These are phyloP conservation scores for Lipomyces orientalis DNA, from an alignment of 805 yeast genomes.

Conservation along the genomic window DNA sequence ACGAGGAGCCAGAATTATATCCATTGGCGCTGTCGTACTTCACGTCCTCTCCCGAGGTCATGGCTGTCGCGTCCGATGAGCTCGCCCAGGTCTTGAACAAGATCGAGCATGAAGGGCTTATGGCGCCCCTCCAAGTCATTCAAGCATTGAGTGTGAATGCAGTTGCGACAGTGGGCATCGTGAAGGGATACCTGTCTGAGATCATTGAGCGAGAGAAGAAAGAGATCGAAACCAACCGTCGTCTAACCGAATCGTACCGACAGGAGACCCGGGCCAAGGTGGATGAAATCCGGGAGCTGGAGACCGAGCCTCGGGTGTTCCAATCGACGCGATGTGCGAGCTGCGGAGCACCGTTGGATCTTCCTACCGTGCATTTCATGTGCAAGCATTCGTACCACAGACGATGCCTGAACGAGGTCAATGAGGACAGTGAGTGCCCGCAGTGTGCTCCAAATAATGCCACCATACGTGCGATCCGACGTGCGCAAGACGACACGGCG, in stretches of 20 bases:
- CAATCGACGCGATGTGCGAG: slow-evolving; percentile 69
- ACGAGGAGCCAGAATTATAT: slow-evolving; percentile 66
- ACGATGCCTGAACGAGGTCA: slow-evolving; percentile 60
- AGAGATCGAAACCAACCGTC: slow-evolving; percentile 71
- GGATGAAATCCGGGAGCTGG: slow-evolving; percentile 58
- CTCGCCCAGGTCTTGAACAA: slow-evolving; percentile 58
- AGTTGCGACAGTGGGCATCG: slow-evolving; percentile 70
- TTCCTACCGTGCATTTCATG: slow-evolving; percentile 81
- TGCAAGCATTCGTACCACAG: slow-evolving; percentile 89
- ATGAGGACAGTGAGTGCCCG: slow-evolving; percentile 62
- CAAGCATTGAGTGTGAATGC: slow-evolving; percentile 66
- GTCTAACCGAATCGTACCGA: slow-evolving; percentile 69
- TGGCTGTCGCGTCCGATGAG: slow-evolving; percentile 48
- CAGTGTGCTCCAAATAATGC: slow-evolving; percentile 75
- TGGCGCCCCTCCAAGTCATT: slow-evolving; percentile 80
- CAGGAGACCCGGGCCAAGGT: slow-evolving; percentile 65
- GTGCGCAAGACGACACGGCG: slow-evolving; percentile 65
- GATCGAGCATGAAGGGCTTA: slow-evolving; percentile 57
- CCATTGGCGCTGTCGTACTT: slow-evolving; percentile 67
- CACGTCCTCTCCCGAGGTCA: slow-evolving; percentile 59
- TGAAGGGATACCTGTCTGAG: slow-evolving; percentile 70
- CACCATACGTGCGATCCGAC: slow-evolving; percentile 62
- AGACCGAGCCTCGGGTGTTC: slow-evolving; percentile 56
- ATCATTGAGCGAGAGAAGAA: slow-evolving; percentile 62
- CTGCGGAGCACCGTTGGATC: slow-evolving; percentile 69